Evolutionary conservation across 805 yeast genomes (phyloP).

Genomic region (Ascoidea asiatica): DNA sequence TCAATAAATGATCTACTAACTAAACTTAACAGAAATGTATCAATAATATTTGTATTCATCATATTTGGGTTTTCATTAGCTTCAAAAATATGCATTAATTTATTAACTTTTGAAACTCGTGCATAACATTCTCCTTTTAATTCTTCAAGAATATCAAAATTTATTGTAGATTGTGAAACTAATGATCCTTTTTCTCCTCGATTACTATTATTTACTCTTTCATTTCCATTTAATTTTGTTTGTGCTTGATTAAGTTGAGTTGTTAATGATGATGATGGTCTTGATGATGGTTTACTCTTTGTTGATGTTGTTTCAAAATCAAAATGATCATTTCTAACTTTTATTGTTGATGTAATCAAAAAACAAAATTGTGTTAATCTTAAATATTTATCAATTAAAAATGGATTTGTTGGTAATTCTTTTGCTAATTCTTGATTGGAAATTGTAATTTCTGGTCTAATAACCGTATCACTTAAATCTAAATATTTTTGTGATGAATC

Average conservation of each 20-base stretch:
- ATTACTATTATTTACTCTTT: neutral
- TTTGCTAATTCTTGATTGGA: conserved; percentile 30
- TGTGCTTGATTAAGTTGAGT: neutral
- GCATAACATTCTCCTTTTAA: neutral
- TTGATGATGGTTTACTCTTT: neutral
- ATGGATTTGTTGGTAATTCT: conserved; percentile 59
- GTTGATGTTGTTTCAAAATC: conserved; percentile 6
- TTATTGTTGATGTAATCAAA: conserved; percentile 21
- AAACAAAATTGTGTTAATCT: conserved; percentile 45
- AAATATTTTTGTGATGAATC: conserved; percentile 49
- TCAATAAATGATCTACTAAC: neutral
- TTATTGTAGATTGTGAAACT: neutral
- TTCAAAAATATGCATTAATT: neutral
- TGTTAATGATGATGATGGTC: neutral
- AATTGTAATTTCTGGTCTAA: conserved; percentile 41
- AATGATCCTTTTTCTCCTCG: too few relatives aligned
- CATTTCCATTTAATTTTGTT: too few relatives aligned
- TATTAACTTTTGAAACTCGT: neutral
- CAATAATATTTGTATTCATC: conserved; percentile 9
- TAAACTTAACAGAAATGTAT: neutral
- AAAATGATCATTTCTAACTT: conserved; percentile 11
- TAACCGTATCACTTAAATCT: conserved; percentile 41
- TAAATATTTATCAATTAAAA: conserved; percentile 50
- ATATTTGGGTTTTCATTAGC: conserved; percentile 5
- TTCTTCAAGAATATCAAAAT: conserved; percentile 12